phyloP scores from a whole-genome alignment of 208 protist genomes.

The Lotmaria passim region DNA sequence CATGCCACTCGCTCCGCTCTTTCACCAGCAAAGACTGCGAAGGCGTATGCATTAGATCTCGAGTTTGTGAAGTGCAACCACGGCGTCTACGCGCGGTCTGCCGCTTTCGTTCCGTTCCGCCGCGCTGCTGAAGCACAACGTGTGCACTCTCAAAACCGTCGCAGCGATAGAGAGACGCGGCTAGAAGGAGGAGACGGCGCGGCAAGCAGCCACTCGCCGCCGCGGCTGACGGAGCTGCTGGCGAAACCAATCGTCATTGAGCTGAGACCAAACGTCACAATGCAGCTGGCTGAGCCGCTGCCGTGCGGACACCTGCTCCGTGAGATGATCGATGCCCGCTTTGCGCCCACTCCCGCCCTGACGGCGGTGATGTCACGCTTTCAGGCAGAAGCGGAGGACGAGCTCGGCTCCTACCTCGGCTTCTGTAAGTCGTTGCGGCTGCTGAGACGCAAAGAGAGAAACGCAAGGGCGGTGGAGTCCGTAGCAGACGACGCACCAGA shows the following conservation, averaged over 20 bases:
- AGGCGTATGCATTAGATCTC: constrained; percentile 57
- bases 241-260: constrained; percentile 38
- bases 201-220: background rate
- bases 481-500: background rate
- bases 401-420: constrained; percentile 11
- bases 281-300: constrained; percentile 61
- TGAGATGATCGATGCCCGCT: constrained; percentile 25
- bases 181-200: background rate
- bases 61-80: constrained; percentile 79
- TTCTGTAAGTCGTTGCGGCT: constrained; percentile 15
- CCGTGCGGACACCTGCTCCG: constrained; percentile 67
- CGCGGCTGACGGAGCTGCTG: constrained; percentile 22
- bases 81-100: constrained; percentile 42
- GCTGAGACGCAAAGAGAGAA: background rate
- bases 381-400: constrained; percentile 4
- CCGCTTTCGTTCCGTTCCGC: constrained; percentile 72
- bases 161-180: too few species aligned
- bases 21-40: too few species aligned
- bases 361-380: constrained; percentile 27
- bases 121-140: background rate
- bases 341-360: constrained; percentile 41
- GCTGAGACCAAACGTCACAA: constrained; percentile 40
- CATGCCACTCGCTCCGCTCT: background rate
- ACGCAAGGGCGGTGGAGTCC: background rate
- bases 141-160: too few species aligned